Evolutionary conservation across 75 land plant genomes (phyloP).

Genomic region (Sequoiadendron giganteum): DNA sequence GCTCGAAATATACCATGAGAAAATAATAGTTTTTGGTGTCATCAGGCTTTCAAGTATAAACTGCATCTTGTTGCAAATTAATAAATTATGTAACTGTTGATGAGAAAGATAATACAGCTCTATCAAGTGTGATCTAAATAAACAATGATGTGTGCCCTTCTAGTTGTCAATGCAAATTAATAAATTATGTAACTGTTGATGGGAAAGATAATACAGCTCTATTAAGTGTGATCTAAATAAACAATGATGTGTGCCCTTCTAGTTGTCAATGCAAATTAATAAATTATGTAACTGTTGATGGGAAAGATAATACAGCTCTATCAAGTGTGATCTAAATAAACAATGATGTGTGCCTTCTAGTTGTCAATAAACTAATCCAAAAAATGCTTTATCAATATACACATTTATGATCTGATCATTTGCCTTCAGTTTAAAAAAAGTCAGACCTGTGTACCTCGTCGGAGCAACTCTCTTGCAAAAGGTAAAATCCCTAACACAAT

Average conservation of each 20-base stretch:
- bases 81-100: neutral
- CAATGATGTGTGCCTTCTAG: neutral
- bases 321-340: neutral
- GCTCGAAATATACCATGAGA: neutral
- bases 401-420: neutral
- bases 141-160: too few species aligned
- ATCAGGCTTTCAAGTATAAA: neutral
- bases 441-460: constrained; percentile 90
- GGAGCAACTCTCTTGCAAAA: constrained; percentile 94
- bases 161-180: neutral
- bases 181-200: neutral
- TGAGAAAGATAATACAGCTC: neutral
- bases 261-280: neutral
- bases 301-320: neutral
- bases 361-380: neutral
- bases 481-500: constrained; percentile 91
- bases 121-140: neutral
- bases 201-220: neutral
- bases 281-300: neutral
- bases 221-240: neutral
- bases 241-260: too few species aligned
- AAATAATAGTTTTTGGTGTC: neutral
- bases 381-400: neutral
- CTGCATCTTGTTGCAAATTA: neutral
- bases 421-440: neutral